Evolutionary conservation across 1,284 basidiomycete species (phyloP).

Genomic region (Rhodotorula mucilaginosa): DNA sequence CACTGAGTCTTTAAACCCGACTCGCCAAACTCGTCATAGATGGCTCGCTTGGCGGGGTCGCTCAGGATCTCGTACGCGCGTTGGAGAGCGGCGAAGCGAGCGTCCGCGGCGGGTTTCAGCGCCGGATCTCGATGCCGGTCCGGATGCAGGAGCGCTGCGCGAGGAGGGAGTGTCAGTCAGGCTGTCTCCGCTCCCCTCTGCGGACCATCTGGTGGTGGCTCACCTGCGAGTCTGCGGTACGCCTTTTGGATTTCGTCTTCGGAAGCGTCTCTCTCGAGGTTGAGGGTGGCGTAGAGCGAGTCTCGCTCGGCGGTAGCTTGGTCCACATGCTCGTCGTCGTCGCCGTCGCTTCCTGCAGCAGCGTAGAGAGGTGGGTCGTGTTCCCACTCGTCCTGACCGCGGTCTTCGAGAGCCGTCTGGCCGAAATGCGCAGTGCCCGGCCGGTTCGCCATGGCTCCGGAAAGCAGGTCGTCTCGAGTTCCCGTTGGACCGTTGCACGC

Average conservation of each 20-base stretch:
- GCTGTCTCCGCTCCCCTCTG: no score
- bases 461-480: not conserved
- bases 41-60: slow-evolving; percentile 68
- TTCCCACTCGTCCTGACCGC: slow-evolving; percentile 19
- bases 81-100: slow-evolving; percentile 69
- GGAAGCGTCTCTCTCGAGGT: slow-evolving; percentile 35
- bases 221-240: slow-evolving; percentile 39
- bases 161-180: not conserved
- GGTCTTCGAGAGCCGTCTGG: not conserved
- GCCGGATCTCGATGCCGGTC: slow-evolving; percentile 70
- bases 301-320: slow-evolving; percentile 7
- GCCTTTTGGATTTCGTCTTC: slow-evolving; percentile 36
- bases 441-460: not conserved
- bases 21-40: slow-evolving; percentile 73
- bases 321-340: slow-evolving; percentile 8
- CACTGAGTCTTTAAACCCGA: slow-evolving; percentile 57
- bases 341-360: not conserved
- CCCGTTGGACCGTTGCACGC: no score
- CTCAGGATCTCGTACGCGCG: slow-evolving; percentile 62
- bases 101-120: slow-evolving; percentile 61
- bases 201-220: not conserved
- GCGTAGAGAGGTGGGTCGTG: slow-evolving; percentile 18
- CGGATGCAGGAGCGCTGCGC: slow-evolving; percentile 69
- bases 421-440: not conserved
- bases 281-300: slow-evolving; percentile 39